Evolutionary conservation across 768 basidiomycete genomes (phyloP).

Genomic region (Lentinula lateritia): DNA sequence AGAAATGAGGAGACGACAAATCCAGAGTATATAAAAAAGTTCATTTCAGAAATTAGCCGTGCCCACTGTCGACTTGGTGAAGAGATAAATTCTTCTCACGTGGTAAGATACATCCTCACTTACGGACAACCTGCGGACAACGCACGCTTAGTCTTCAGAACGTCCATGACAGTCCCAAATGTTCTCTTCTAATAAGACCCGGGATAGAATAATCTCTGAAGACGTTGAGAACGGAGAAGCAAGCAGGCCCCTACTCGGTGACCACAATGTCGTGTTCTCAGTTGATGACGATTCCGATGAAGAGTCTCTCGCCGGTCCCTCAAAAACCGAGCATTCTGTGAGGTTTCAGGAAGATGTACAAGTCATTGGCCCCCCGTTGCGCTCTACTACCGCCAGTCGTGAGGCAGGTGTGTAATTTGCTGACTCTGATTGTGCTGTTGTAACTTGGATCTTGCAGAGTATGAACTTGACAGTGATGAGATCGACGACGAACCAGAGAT

Average conservation of each 20-base stretch:
- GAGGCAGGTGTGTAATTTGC: constrained; percentile 68
- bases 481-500: constrained; percentile 46
- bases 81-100: neutral
- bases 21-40: constrained; percentile 5
- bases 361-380: constrained; percentile 60
- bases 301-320: constrained; percentile 26
- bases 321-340: constrained; percentile 41
- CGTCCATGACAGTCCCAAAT: constrained; percentile 2
- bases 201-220: neutral
- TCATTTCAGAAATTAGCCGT: neutral
- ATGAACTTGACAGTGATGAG: constrained; percentile 80
- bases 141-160: neutral
- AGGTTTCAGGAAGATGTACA: constrained; percentile 67
- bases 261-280: constrained; percentile 43
- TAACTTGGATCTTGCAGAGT: constrained; percentile 45
- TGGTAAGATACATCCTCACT: neutral
- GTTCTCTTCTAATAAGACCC: neutral
- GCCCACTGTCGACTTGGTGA: too few relatives aligned
- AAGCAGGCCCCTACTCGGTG: constrained; percentile 53
- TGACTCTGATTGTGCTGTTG: constrained; percentile 6
- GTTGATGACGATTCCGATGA: constrained; percentile 47
- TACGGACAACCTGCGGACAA: neutral
- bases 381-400: constrained; percentile 71
- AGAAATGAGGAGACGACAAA: constrained; percentile 15
- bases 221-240: constrained; percentile 28